Base-by-base conservation (phyloP, 2,329 filamentous ascomycete genomes). In the Waltergamsia citrina region DNA sequence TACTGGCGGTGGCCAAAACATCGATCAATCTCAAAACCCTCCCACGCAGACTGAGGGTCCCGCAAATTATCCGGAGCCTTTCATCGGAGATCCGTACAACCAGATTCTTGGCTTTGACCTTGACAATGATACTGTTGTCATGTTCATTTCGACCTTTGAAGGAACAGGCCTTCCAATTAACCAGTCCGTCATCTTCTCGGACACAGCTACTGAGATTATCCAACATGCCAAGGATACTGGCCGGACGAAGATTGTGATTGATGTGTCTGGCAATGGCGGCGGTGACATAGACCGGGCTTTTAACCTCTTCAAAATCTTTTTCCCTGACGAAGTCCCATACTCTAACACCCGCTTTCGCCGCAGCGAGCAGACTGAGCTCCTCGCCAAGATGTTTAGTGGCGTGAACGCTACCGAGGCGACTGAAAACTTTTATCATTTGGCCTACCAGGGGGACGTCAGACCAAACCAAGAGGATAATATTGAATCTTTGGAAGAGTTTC, bases 181-280 rank as follows among this genome's bases (percentile, higher is more conserved):
- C 17, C 29, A 16, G 21, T 7, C 12, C 21, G 17, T n/a, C 29
- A 4, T 7, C n/a, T 17, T 17, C n/a, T 18, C 29, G 29, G n/a
- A n/a, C 16, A n/a, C 22, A 18, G 23, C 14, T 11, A 16, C 8
- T 11, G 11, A 27, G 11, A 24, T 34, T 10, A 16, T 34, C 24
- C 9, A 10, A 8, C 23, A 19, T 14, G 32, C 32, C 16, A 26
- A 17, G 12, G n/a, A 21, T 10, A n/a, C 14, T 11, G 30, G 19
- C 17, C 20, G 11, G 8, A 27, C 9, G n/a, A 77, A 72, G 48
- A 58, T 84, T 5, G 62, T 84, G 20, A 69, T 84, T 38, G 80
- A 84, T 41, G 47, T 83, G 6, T 65, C 70, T 4, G 63, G 59
- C 3, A 85, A 84, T 41, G 60, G 59, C 1, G 79, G 78, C 25